Evolutionary conservation across 306 rosid species (phyloP).

Genomic region (Gynostemma pentaphyllum): DNA sequence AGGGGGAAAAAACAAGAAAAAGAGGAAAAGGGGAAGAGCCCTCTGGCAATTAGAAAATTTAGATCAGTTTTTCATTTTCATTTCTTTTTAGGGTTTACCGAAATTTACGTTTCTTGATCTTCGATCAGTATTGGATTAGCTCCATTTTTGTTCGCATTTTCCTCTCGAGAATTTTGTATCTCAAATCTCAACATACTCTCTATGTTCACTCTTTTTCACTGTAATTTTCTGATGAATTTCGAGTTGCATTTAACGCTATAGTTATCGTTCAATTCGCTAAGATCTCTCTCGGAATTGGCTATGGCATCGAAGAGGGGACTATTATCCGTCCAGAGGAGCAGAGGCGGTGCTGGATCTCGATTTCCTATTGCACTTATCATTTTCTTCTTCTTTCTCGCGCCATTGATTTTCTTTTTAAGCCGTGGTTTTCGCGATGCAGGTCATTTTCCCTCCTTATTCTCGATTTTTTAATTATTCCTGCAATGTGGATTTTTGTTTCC

Average conservation of each 20-base stretch:
- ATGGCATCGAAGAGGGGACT: constrained; percentile 56
- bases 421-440: constrained; percentile 43
- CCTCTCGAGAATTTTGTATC: not conserved
- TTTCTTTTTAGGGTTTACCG: not conserved
- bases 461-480: not conserved
- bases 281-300: constrained; percentile 20
- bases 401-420: constrained; percentile 52
- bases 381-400: constrained; percentile 42
- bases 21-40: not conserved
- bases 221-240: not conserved
- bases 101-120: not conserved
- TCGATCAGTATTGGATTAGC: not conserved
- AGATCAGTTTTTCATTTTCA: not conserved
- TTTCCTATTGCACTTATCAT: constrained; percentile 31
- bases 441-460: constrained; percentile 16
- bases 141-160: not conserved
- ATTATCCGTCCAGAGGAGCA: constrained; percentile 19
- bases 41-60: not conserved
- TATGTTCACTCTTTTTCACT: not conserved
- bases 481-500: not conserved
- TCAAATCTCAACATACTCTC: not conserved
- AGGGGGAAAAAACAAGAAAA: not conserved
- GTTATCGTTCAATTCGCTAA: not conserved
- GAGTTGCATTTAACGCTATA: not conserved
- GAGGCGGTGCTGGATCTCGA: constrained; percentile 41